These are phyloP conservation scores for Pleurotus citrinopileatus DNA, from an alignment of 768 basidiomycete species.

Conservation along the genomic window DNA sequence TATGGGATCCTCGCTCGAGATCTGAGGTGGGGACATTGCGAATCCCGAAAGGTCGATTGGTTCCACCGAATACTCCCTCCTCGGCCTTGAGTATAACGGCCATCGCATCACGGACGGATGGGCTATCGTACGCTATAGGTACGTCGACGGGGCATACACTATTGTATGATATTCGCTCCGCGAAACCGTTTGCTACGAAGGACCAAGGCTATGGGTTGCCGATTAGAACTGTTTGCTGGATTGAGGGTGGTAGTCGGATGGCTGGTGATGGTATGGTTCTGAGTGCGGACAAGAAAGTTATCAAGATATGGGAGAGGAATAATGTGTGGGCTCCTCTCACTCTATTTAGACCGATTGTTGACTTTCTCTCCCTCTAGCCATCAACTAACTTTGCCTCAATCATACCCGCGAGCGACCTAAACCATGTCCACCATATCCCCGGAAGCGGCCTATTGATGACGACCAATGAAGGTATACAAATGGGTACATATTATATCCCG, in stretches of 20 bases:
- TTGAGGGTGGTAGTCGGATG: conserved; percentile 82
- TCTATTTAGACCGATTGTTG: background rate
- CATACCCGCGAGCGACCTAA: conserved; percentile 86
- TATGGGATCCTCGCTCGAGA: conserved; percentile 94
- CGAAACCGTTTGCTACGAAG: conserved; percentile 80
- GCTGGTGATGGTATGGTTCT: conserved; percentile 86
- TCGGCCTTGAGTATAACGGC: conserved; percentile 70
- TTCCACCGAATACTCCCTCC: conserved; percentile 31
- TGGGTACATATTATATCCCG: conserved; percentile 93
- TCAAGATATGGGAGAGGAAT: conserved; percentile 95
- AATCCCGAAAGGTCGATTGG: conserved; percentile 53
- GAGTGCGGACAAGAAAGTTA: conserved; percentile 93
- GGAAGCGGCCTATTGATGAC: conserved; percentile 87
- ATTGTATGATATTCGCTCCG: conserved; percentile 89
- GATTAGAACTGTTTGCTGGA: conserved; percentile 82
- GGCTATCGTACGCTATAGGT: conserved; percentile 90
- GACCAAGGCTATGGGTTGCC: conserved; percentile 97
- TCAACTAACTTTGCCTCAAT: conserved; percentile 87
- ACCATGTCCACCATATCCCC: conserved; percentile 88
- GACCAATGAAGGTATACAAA: conserved; percentile 95
- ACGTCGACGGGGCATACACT: conserved; percentile 94
- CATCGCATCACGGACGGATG: conserved; percentile 81
- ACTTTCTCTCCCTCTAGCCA: conserved; percentile 44
- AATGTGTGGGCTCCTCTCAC: conserved; percentile 44
- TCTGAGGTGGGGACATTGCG: conserved; percentile 66